Percentiles rank a stretch among this genome's conserved stretches.
phyloP scores from a whole-genome alignment of 192 early-diverging fungal genomes.

The Linnemannia zychae region DNA sequence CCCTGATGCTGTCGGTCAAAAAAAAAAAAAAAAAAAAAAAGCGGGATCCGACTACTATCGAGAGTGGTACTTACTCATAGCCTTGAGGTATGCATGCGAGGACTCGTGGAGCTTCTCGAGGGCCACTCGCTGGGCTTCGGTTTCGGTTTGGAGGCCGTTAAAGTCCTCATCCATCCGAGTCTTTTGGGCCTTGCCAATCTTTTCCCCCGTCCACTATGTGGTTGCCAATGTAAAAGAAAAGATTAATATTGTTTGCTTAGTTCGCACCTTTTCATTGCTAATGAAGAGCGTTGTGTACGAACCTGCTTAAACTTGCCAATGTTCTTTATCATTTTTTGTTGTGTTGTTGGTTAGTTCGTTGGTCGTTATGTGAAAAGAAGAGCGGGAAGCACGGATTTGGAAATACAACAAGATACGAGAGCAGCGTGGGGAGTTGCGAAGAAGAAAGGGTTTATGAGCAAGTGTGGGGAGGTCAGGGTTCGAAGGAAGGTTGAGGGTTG shows the following conservation, averaged over 20 bases:
- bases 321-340: conserved; percentile 42
- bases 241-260: neutral
- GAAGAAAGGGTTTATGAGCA: conserved; percentile 3
- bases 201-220: conserved; percentile 34
- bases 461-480: neutral
- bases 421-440: neutral
- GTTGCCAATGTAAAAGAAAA: no score
- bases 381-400: neutral
- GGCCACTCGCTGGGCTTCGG: conserved; percentile 7
- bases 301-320: conserved; percentile 51
- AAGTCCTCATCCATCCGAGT: conserved; percentile 36
- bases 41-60: neutral
- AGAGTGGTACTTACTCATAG: conserved; percentile 19
- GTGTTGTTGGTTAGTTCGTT: neutral
- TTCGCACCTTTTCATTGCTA: no score
- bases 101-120: conserved; percentile 17
- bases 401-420: neutral
- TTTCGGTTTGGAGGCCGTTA: conserved; percentile 12
- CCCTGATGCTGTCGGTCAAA: neutral
- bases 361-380: neutral
- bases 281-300: neutral
- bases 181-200: conserved; percentile 32
- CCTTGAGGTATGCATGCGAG: conserved; percentile 24
- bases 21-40: neutral
- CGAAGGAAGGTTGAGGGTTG: neutral